Conservation (phyloP, 2,329 filamentous ascomycete species). For the Paraconiothyrium sp. region DNA sequence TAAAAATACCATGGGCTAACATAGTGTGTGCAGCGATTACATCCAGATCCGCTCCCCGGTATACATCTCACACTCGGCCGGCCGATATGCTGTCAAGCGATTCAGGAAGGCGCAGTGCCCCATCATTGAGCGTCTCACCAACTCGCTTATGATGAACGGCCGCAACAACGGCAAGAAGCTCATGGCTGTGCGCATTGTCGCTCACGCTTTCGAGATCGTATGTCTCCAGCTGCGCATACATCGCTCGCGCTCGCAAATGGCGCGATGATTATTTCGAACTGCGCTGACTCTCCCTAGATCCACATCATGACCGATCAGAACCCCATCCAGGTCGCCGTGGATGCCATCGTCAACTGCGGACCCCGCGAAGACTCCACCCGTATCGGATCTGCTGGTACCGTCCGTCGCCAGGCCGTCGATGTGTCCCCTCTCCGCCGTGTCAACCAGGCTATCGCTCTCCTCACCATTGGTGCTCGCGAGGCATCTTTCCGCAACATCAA, state of each 20-base stretch:
- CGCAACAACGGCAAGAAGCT: constrained; percentile 99
- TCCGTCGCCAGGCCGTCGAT: constrained; percentile 99
- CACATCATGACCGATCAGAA: constrained; percentile 99
- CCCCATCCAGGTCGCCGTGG: constrained; percentile 99
- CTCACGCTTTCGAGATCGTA: constrained; percentile 99
- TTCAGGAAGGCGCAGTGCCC: constrained; percentile 99
- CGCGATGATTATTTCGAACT: background rate
- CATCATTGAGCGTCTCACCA: constrained; percentile 99
- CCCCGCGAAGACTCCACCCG: constrained; percentile 99
- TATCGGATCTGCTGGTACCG: constrained; percentile 99
- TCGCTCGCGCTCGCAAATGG: background rate
- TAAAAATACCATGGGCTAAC: constrained; percentile 45
- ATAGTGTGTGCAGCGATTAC: constrained; percentile 79
- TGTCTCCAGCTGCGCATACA: constrained; percentile 54
- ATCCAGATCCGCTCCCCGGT: constrained; percentile 99
- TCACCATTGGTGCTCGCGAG: constrained; percentile 99
- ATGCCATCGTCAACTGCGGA: constrained; percentile 99
- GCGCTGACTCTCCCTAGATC: constrained; percentile 68
- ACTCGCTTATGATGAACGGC: constrained; percentile 99
- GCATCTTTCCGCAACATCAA: constrained; percentile 99
- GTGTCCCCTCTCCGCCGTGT: constrained; percentile 98
- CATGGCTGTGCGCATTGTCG: constrained; percentile 99
- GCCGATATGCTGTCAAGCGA: constrained; percentile 98
- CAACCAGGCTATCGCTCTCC: constrained; percentile 99
- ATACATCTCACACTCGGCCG: constrained; percentile 98